Evolutionary conservation across 2,329 filamentous ascomycete genomes (phyloP).

Genomic region (Alternaria longipes): DNA sequence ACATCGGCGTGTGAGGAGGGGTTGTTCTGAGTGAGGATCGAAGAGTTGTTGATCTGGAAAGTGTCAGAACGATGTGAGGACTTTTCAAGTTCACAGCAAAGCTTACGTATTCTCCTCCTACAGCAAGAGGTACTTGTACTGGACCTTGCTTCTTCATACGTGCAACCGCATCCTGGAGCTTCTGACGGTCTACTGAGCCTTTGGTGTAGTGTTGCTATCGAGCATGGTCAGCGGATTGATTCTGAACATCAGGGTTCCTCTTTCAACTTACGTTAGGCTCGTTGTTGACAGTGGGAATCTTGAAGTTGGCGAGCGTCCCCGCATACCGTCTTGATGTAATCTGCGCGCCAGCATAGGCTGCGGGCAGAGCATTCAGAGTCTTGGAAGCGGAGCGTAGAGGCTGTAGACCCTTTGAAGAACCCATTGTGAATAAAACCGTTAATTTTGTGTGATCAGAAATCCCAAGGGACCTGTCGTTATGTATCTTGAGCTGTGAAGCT

Average conservation of each 20-base stretch:
- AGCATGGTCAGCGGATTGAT: conserved; percentile 13
- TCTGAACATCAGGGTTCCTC: rapidly evolving
- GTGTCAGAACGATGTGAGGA: conserved; percentile 19
- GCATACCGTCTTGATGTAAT: conserved; percentile 42
- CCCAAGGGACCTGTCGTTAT: conserved; percentile 25
- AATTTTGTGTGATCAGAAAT: background rate
- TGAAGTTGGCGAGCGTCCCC: conserved; percentile 81
- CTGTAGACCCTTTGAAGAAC: conserved; percentile 45
- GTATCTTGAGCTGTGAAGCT: conserved; percentile 32
- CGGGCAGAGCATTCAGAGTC: conserved; percentile 34
- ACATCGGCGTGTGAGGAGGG: conserved; percentile 80
- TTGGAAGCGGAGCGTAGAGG: conserved; percentile 41
- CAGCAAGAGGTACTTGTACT: conserved; percentile 80
- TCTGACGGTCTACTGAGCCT: conserved; percentile 79
- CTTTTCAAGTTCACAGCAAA: background rate
- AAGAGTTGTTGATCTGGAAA: conserved; percentile 70
- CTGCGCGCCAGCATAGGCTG: conserved; percentile 35
- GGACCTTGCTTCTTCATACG: conserved; percentile 73
- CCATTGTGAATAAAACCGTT: conserved; percentile 33
- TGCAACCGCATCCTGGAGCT: conserved; percentile 77
- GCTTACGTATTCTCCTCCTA: conserved; percentile 81
- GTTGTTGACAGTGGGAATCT: conserved; percentile 85
- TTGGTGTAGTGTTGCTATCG: conserved; percentile 86
- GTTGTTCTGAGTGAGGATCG: conserved; percentile 77
- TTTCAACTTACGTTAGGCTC: conserved; percentile 83